These are phyloP conservation scores for Leptomonas seymouri DNA, from an alignment of 208 protist species.

Conservation along the genomic window DNA sequence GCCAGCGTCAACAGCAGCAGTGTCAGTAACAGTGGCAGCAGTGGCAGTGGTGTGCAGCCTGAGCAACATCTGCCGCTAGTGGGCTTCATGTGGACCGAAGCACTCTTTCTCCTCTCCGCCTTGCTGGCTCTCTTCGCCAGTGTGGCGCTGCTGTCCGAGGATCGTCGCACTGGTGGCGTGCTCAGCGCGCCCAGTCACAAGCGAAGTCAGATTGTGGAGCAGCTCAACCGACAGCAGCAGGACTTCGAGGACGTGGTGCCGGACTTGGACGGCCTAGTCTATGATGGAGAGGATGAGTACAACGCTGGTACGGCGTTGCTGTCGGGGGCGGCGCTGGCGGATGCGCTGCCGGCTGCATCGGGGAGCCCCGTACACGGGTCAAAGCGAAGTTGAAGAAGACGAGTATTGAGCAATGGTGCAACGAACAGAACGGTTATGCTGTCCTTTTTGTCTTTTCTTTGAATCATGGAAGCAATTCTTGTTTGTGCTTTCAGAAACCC, in stretches of 20 bases:
- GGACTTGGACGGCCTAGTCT: slow-evolving; percentile 19
- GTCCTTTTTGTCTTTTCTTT: background rate
- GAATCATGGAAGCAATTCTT: no score
- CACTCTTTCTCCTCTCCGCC: slow-evolving; percentile 57
- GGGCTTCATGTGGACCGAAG: slow-evolving; percentile 66
- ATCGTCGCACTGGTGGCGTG: slow-evolving; percentile 49
- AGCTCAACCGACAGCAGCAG: slow-evolving; percentile 19
- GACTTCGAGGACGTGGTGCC: slow-evolving; percentile 29
- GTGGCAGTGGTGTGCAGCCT: background rate
- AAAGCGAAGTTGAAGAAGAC: slow-evolving; percentile 1
- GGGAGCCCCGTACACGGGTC: background rate
- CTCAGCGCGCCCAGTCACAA: slow-evolving; percentile 46
- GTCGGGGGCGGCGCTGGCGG: background rate
- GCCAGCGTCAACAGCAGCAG: background rate
- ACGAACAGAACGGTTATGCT: background rate
- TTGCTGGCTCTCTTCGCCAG: slow-evolving; percentile 45
- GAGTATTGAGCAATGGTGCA: background rate
- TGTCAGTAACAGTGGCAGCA: slow-evolving; percentile 6
- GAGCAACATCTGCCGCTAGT: slow-evolving; percentile 49
- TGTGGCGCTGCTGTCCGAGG: slow-evolving; percentile 54
- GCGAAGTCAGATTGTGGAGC: slow-evolving; percentile 42
- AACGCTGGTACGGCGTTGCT: background rate
- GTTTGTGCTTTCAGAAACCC: no score
- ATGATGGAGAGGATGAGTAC: slow-evolving; percentile 12
- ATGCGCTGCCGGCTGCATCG: slow-evolving; percentile 3